phyloP scores from a whole-genome alignment of 176 grass and related monocot genomes.

The Bonia amplexicaulis region DNA sequence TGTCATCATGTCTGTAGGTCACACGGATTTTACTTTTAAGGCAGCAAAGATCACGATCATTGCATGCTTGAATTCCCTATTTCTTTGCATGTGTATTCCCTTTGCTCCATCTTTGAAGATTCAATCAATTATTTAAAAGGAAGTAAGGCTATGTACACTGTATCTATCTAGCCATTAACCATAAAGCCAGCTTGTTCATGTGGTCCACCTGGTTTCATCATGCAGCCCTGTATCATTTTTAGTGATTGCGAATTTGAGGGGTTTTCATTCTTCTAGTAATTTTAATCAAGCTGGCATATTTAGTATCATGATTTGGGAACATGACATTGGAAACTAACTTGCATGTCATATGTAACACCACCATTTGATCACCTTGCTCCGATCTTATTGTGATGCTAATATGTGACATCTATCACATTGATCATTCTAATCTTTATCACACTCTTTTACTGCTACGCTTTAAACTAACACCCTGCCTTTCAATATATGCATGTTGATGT shows the following conservation, averaged over 20 bases:
- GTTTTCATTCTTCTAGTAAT: neutral
- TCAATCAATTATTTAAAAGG: neutral
- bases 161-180: neutral
- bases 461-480: neutral
- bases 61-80: neutral
- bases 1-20: neutral
- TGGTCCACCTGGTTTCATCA: neutral
- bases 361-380: neutral
- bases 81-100: neutral
- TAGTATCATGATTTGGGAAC: neutral
- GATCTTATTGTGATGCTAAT: neutral
- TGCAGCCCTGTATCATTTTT: neutral
- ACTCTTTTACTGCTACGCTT: neutral
- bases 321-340: neutral
- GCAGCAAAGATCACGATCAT: neutral
- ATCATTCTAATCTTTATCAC: neutral
- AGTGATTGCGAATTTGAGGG: neutral
- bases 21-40: neutral
- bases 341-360: neutral
- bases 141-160: neutral
- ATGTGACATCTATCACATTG: neutral
- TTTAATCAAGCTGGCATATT: slow-evolving; percentile 1
- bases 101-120: neutral
- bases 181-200: neutral
- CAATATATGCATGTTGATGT: neutral